These are phyloP conservation scores for Silene coronaria DNA, from an alignment of 179 eudicot species.

Conservation along the genomic window DNA sequence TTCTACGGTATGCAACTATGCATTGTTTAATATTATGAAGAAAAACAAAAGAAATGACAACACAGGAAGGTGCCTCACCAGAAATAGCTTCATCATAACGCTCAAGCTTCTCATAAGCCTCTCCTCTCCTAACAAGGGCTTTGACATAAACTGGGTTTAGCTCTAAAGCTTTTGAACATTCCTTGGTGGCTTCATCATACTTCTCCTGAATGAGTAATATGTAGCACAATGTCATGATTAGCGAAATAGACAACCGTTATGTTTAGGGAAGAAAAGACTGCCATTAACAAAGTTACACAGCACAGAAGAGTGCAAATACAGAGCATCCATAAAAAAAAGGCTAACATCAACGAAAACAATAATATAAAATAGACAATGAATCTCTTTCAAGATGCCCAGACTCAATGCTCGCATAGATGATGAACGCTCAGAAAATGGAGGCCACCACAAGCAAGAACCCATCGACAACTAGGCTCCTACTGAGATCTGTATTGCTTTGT, in stretches of 20 bases:
- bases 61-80: constrained; percentile 41
- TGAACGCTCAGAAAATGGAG: neutral
- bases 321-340: neutral
- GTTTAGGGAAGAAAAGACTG: neutral
- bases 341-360: neutral
- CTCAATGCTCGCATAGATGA: neutral
- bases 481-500: neutral
- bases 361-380: neutral
- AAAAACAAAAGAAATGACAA: neutral
- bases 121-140: constrained; percentile 75
- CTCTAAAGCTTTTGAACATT: constrained; percentile 87
- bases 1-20: neutral
- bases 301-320: neutral
- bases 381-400: neutral
- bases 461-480: neutral
- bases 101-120: constrained; percentile 90
- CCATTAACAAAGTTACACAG: neutral
- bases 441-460: neutral
- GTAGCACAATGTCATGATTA: neutral
- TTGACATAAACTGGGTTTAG: constrained; percentile 69
- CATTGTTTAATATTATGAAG: neutral
- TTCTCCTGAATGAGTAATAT: constrained; percentile 47
- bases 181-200: constrained; percentile 65
- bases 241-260: neutral
- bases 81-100: constrained; percentile 87